These are phyloP conservation scores for Leucosporidium yakuticum DNA, from an alignment of 768 basidiomycete genomes.

Conservation along the genomic window DNA sequence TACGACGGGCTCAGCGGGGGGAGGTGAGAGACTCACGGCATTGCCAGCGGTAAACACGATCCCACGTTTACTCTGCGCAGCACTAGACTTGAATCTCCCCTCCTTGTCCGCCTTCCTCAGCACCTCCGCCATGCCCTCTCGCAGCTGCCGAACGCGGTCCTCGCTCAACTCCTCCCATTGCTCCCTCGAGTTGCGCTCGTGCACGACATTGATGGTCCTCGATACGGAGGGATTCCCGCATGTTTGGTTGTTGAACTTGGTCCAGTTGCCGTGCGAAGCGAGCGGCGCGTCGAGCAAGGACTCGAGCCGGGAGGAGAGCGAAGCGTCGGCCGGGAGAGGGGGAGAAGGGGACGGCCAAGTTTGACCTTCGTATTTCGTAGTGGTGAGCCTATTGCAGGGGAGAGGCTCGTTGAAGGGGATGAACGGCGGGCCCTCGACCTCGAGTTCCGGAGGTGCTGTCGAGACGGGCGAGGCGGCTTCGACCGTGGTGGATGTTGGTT, in stretches of 20 bases:
- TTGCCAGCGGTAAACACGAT: conserved; percentile 51
- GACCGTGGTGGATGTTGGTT: too few relatives aligned
- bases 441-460: too few relatives aligned
- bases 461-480: too few relatives aligned
- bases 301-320: conserved; percentile 42
- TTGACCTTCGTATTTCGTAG: not conserved
- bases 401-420: too few relatives aligned
- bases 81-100: conserved; percentile 22
- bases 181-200: not conserved
- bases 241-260: conserved; percentile 43
- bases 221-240: conserved; percentile 20
- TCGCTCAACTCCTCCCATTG: conserved; percentile 2
- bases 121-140: not conserved
- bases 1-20: not conserved
- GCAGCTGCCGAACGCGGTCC: not conserved
- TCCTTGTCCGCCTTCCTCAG: conserved; percentile 4
- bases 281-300: conserved; percentile 44
- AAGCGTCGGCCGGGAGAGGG: conserved; percentile 42
- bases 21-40: conserved; percentile 41
- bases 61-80: conserved; percentile 37
- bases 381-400: too few relatives aligned
- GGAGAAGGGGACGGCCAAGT: conserved; percentile 29
- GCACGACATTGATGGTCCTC: conserved; percentile 2
- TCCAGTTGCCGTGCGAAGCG: conserved; percentile 43
- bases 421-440: too few relatives aligned